Conservation (phyloP, 352 stramenopile species). For the Phytophthora lateralis region DNA sequence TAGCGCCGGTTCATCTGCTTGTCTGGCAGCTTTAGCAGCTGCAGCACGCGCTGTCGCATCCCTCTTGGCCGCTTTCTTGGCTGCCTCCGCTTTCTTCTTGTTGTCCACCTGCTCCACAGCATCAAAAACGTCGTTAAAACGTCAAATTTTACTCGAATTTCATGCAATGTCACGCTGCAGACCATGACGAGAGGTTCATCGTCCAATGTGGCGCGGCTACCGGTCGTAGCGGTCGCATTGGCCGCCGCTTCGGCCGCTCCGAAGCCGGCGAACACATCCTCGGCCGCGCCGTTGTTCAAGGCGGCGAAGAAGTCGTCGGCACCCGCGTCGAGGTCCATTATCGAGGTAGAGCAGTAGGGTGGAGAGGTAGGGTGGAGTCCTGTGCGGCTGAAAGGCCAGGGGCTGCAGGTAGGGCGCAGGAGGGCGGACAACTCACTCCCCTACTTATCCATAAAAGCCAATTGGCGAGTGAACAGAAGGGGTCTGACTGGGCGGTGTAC, state of each 20-base stretch:
- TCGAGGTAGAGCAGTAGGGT: neutral
- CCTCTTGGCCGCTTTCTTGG: conserved; percentile 52
- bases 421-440: neutral
- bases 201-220: conserved; percentile 28
- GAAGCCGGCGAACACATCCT: conserved; percentile 67
- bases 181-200: conserved; percentile 45
- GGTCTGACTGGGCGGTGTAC: conserved; percentile 8
- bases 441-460: conserved; percentile 29
- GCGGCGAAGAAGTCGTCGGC: conserved; percentile 86
- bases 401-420: conserved; percentile 3
- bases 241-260: conserved; percentile 35
- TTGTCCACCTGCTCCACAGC: conserved; percentile 37
- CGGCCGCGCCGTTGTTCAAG: conserved; percentile 65
- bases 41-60: conserved; percentile 38
- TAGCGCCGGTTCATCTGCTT: conserved; percentile 54
- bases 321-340: conserved; percentile 78
- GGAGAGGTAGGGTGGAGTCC: conserved; percentile 1
- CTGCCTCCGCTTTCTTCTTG: conserved; percentile 53
- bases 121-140: conserved; percentile 9
- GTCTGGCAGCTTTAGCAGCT: conserved; percentile 45
- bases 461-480: conserved; percentile 25
- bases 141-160: neutral
- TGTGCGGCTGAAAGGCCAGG: conserved; percentile 14
- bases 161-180: neutral
- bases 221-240: neutral